phyloP scores from a whole-genome alignment of 164 flowering plant species.

The Protea cynaroides region DNA sequence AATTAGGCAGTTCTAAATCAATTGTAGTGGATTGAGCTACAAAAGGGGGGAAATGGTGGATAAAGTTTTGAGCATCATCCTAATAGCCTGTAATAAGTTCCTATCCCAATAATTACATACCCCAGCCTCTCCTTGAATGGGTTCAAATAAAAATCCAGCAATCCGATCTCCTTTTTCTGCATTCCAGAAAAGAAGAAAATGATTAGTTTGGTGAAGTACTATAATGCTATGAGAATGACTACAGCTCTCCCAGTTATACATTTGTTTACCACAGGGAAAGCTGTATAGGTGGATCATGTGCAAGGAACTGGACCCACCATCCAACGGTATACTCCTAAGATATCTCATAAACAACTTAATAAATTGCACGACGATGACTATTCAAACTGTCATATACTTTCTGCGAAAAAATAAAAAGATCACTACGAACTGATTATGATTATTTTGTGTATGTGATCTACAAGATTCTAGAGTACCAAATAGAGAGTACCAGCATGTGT shows the following conservation, averaged over 20 bases:
- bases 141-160: constrained; percentile 97
- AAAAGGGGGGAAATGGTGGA: neutral
- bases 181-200: constrained; percentile 15
- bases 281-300: neutral
- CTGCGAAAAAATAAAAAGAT: neutral
- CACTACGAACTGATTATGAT: neutral
- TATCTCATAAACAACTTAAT: neutral
- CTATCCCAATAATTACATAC: constrained; percentile 30
- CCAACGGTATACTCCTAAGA: neutral
- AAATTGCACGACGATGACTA: neutral
- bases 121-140: constrained; percentile 99
- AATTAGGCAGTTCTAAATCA: neutral
- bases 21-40: neutral
- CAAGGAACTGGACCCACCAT: neutral
- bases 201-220: neutral
- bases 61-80: neutral
- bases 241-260: neutral
- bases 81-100: neutral
- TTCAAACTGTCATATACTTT: neutral
- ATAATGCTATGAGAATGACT: neutral
- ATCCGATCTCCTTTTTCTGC: constrained; percentile 78
- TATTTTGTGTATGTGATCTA: neutral
- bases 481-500: neutral
- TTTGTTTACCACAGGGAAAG: neutral
- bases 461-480: no score